Evolutionary conservation across 2,329 filamentous ascomycete genomes (phyloP).

Genomic region (Epichloe bromicola): DNA sequence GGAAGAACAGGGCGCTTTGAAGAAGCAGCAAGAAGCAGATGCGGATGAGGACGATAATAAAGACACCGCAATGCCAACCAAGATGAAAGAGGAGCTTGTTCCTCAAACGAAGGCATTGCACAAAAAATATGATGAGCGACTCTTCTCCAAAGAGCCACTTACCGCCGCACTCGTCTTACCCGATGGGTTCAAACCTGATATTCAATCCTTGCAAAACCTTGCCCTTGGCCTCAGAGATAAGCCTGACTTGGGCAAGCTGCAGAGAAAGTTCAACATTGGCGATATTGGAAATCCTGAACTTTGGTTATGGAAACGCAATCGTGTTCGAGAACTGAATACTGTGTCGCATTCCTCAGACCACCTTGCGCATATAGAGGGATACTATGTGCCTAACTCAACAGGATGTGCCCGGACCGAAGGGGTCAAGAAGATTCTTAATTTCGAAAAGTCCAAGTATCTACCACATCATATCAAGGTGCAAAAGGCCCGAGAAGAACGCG

Average conservation of each 20-base stretch:
- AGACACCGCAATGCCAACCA: constrained; percentile 23
- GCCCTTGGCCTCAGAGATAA: constrained; percentile 30
- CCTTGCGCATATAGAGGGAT: constrained; percentile 41
- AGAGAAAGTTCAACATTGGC: constrained; percentile 31
- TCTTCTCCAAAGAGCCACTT: constrained; percentile 36
- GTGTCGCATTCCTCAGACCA: constrained; percentile 13
- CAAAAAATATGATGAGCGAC: constrained; percentile 32
- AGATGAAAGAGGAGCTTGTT: constrained; percentile 14
- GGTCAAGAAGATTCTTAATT: constrained; percentile 88
- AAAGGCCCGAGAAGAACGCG: constrained; percentile 80
- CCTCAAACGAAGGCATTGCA: constrained; percentile 29
- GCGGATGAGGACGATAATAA: constrained; percentile 25
- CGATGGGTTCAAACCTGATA: constrained; percentile 30
- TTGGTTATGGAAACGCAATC: constrained; percentile 45
- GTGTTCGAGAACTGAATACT: constrained; percentile 42
- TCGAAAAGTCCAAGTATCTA: constrained; percentile 95
- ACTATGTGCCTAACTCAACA: constrained; percentile 74
- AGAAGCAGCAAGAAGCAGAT: constrained; percentile 38
- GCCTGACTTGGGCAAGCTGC: constrained; percentile 36
- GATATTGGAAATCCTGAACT: constrained; percentile 37
- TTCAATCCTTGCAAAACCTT: constrained; percentile 31
- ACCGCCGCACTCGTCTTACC: constrained; percentile 32
- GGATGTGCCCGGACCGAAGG: constrained; percentile 87
- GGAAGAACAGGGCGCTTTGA: constrained; percentile 51
- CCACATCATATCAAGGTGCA: constrained; percentile 96